Base-by-base conservation (phyloP, 306 rosid genomes). In the Ziziphus jujuba region DNA sequence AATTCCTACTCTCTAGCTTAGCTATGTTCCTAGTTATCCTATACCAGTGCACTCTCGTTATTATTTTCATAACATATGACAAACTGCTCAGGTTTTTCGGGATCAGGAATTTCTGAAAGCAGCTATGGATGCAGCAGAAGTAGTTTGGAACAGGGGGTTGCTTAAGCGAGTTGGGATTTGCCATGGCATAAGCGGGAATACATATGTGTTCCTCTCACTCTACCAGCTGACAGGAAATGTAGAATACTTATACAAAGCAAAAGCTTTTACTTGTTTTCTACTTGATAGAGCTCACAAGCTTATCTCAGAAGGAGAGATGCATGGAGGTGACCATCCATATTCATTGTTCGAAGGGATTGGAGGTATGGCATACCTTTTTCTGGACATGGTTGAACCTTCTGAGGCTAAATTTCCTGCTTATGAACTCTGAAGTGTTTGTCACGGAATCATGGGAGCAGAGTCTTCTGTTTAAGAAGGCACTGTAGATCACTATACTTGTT, bases 141-240 rank as follows among this genome's bases (percentile, higher is more conserved):
- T 79, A 21, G 91, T 85, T 16, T 83, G 91, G 89, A 72, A 75
- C 22, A 79, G 87, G 2, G 87, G 95, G 33, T 54, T 88, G 61
- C 89, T 88, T 15, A 88, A 71, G 76, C 77, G 84, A 67, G 84
- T 85, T 25, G 89, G 91, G 38, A 78, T 85, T 45, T 85, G 91
- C 75, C 91, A 85, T 49, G 87, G 95, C n/a, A 83, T 88, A 7
- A 88, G 91, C 65, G 95, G 95, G 59, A 88, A 85, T 73, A 84
- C 91, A 7, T 83, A 81, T 28, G 80, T 85, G 28, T 83, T 85
- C 71, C 79, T 88, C 50, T 79, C 89, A 19, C 86, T 88, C 65
- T 85, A 83, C 77, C 95, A 79, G 65, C 83, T 72, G 57, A 88
- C 89, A 0, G 81, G 87, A 65, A 65, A 83, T 57, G 65, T 15